Evolutionary conservation across 805 yeast genomes (phyloP), one percentile per base, ranked within the genome.

Genomic region (Yarrowia sp.): DNA sequence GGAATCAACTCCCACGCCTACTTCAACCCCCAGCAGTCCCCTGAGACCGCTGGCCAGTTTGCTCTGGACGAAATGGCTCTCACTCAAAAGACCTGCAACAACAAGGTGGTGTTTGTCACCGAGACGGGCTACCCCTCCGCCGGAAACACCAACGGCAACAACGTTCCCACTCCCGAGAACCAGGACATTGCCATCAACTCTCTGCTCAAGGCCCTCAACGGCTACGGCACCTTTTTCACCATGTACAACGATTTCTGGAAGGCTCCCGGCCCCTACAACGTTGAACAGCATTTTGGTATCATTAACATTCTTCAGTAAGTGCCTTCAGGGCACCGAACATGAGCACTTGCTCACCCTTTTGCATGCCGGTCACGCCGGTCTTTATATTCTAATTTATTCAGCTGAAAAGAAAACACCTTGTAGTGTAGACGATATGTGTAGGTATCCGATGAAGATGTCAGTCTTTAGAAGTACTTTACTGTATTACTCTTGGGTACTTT

Each of bases 231-330:
- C 63, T 84, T 93, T 70, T 82, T 93, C 75, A 86, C 97, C 22
- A 87, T 92, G n/a, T 92, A 80, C 79, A 82, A 93, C 75, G 98
- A 93, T 78, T 82, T 79, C 78, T 93, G 98, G 98, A 93, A 93
- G 77, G 74, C 75, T 11, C 92, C 97, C 32, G 97, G 98, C 70
- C 82, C 83, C 2, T 89, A 91, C 77, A 90, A 89, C 71, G 87
- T 93, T 75, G 98, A 93, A 80, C 97, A 91, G 79, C 87, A 86
- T 66, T 93, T 93, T 74, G 98, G 98, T 40, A 73, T 76, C 43
- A 73, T 78, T 48, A 71, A 76, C 36, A 65, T 77, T 42, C 70
- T 78, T 14, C 65, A 45, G 52, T 59, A 45, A 19, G 22, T n/a
- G 55, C 14, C 19, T 32, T 15, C 40, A 1, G 2, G 32, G 11